Percentiles rank a stretch among this genome's conserved stretches.
These are phyloP conservation scores for Boletus albobrunnescens DNA, from an alignment of 1,284 basidiomycete genomes.

Conservation along the genomic window DNA sequence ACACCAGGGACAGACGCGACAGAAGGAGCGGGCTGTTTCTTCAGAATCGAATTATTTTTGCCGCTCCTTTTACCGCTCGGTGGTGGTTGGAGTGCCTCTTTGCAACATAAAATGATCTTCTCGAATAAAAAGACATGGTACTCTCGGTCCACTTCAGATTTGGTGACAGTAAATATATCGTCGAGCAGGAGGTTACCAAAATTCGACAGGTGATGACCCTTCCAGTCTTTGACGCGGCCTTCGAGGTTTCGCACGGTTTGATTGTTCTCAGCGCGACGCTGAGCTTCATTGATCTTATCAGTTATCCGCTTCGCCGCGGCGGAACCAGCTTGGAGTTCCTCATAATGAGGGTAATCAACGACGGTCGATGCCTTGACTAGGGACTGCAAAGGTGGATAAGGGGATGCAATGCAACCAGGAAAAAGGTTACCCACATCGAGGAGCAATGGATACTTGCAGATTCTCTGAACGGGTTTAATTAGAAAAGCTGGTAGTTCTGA, in stretches of 20 bases:
- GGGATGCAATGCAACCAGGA: neutral
- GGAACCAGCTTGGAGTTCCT: constrained; percentile 82
- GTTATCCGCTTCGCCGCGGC: constrained; percentile 90
- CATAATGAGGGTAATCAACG: constrained; percentile 67
- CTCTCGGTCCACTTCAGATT: constrained; percentile 94
- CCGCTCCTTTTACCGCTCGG: constrained; percentile 55
- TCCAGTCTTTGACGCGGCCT: constrained; percentile 95
- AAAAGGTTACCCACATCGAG: constrained; percentile 70
- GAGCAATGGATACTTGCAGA: constrained; percentile 90
- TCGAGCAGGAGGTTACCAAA: constrained; percentile 93
- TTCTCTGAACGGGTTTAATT: constrained; percentile 87
- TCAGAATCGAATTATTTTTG: constrained; percentile 75
- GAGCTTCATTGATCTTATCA: constrained; percentile 94
- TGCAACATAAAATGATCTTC: constrained; percentile 98
- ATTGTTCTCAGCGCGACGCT: constrained; percentile 82
- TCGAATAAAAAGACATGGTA: constrained; percentile 99
- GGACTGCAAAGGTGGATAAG: constrained; percentile 41
- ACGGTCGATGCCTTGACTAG: constrained; percentile 73
- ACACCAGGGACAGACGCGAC: constrained; percentile 46
- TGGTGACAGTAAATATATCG: constrained; percentile 94
- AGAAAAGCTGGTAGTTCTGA: constrained; percentile 88
- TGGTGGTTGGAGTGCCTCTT: constrained; percentile 62
- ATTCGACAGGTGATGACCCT: constrained; percentile 91
- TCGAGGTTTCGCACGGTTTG: constrained; percentile 89
- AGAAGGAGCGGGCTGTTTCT: constrained; percentile 56